Evolutionary conservation across 2,329 filamentous ascomycete species (phyloP).

Genomic region (Colletotrichum gloeosporioides): DNA sequence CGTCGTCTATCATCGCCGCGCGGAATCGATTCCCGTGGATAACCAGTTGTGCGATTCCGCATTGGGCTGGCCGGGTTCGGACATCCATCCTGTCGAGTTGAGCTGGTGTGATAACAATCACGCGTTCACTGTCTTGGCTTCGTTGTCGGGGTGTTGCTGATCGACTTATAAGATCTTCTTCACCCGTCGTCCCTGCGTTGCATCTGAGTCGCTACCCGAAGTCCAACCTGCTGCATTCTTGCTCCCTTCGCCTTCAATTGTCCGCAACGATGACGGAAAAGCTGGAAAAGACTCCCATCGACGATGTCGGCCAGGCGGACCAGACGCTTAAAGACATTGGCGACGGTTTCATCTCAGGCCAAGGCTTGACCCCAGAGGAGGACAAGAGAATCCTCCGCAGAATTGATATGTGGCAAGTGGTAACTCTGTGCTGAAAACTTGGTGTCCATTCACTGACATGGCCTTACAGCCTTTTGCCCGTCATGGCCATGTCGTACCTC

Average conservation of each 20-base stretch:
- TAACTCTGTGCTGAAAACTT: slow-evolving; percentile 32
- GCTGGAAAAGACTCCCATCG: background rate
- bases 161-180: background rate
- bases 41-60: background rate
- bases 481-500: slow-evolving; percentile 39
- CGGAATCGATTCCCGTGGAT: background rate
- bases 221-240: background rate
- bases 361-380: background rate
- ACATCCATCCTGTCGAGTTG: background rate
- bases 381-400: background rate
- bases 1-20: background rate
- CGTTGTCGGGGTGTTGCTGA: background rate
- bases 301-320: background rate
- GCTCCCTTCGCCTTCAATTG: background rate
- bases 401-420: slow-evolving; percentile 49
- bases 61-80: background rate
- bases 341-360: background rate
- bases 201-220: background rate
- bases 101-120: background rate
- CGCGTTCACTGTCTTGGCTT: background rate
- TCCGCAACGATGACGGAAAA: background rate
- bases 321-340: background rate
- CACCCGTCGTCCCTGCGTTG: background rate
- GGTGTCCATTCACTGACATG: slow-evolving; percentile 33
- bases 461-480: slow-evolving; percentile 50